Percentiles rank a stretch among this genome's conserved stretches.
phyloP scores from a whole-genome alignment of 345 rosid species.

The Camelina hispida region DNA sequence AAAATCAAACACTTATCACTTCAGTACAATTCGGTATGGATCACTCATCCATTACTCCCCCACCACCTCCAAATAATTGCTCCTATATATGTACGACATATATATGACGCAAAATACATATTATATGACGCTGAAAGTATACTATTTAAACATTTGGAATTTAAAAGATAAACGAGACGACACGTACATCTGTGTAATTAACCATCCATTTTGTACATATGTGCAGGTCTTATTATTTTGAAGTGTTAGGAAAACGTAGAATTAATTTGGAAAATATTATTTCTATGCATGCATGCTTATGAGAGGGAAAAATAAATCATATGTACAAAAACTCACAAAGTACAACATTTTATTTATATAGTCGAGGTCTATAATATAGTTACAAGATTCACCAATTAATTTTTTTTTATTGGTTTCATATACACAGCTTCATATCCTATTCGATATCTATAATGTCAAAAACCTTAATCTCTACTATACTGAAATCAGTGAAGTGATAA shows the following conservation, averaged over 20 bases:
- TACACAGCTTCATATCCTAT: not conserved
- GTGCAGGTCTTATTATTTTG: not conserved
- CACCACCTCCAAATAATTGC: slow-evolving; percentile 8
- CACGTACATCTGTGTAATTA: not conserved
- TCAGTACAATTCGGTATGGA: slow-evolving; percentile 45
- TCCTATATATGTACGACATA: slow-evolving; percentile 30
- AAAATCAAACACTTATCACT: slow-evolving; percentile 20
- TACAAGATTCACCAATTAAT: not conserved
- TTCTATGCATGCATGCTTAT: not conserved
- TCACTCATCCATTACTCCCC: slow-evolving; percentile 37
- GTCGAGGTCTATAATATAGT: not conserved
- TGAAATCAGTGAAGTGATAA: too few relatives aligned
- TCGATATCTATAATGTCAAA: too few relatives aligned
- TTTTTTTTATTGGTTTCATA: not conserved
- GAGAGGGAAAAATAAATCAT: not conserved
- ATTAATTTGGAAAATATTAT: not conserved
- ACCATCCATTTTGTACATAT: not conserved
- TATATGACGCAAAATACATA: slow-evolving; percentile 1
- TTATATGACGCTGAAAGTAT: not conserved
- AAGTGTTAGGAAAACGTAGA: not conserved
- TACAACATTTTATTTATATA: not conserved
- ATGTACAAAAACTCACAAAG: not conserved
- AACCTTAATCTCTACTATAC: too few relatives aligned
- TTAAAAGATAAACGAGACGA: not conserved
- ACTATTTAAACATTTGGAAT: not conserved